Evolutionary conservation across 768 basidiomycete genomes (phyloP), one percentile per base, ranked within the genome.

Genomic region (Xanthoconium stramineum): DNA sequence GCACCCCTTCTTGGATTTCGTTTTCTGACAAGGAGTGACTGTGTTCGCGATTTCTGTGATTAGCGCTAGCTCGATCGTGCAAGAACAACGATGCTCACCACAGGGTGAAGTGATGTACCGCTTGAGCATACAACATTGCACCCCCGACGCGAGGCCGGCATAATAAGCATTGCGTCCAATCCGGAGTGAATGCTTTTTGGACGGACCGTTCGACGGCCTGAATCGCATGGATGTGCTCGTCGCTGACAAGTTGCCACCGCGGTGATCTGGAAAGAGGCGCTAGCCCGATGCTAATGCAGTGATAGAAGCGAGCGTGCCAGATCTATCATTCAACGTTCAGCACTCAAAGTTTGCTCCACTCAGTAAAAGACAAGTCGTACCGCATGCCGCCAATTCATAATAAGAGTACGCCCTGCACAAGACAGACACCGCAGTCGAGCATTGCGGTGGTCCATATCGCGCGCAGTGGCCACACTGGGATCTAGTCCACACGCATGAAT

Each of bases 301-400:
- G 60, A 19, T 42, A 36, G 24, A 48, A 42, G 19, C 37, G 28
- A 29, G 61, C 61, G 32, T 63, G 56, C 49, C 40, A 50, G 6
- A 62, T 53, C 62, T 63, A 17, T 40, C 19, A 14, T 44, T 45
- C n/a, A 13, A 24, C 3, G 10, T 24, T 36, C 20, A 44, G 19
- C 6, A 33, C 10, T n/a, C 44, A 6, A 14, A 13, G 19, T 5
- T 24, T 17, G 13, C n/a, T 38, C 13, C 20, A 32, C 35, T 13
- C 12, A 17, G 28, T 13, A 11, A 17, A 40, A 19, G 17, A 35
- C 10, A 47, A 13, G 11, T 10, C 60, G 3, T 43, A 62, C 57
- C 24, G 60, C 63, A 19, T 54, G 28, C 30, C 42, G 56, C 57
- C 63, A 65, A 33, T 39, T 35, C 52, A 62, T 49, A 17, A 62